phyloP scores from a whole-genome alignment of 371 early-diverging fungal species.

The Mortierella sp. region DNA sequence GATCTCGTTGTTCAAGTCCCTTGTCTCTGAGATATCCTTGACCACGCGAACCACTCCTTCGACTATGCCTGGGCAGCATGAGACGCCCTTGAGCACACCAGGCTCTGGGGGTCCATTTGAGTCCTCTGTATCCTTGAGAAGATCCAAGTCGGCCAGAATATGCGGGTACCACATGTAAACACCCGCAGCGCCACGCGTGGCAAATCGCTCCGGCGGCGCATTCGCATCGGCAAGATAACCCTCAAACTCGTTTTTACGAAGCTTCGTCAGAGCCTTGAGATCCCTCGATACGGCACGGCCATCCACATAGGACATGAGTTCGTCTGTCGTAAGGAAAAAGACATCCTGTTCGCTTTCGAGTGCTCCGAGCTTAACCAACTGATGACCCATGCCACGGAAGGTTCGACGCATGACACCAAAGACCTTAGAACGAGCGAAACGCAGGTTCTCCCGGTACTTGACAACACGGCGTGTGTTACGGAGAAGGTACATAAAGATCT shows the following conservation, averaged over 20 bases:
- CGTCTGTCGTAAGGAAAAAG: constrained; percentile 47
- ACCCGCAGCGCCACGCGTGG: constrained; percentile 51
- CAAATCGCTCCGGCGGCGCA: constrained; percentile 48
- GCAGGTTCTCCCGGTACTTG: constrained; percentile 52
- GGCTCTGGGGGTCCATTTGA: constrained; percentile 52
- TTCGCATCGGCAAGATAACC: constrained; percentile 43
- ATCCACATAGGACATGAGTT: constrained; percentile 47
- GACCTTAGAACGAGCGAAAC: constrained; percentile 52
- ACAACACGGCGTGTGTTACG: constrained; percentile 54
- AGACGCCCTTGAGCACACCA: constrained; percentile 52
- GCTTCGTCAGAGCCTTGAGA: constrained; percentile 42
- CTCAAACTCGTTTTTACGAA: constrained; percentile 45
- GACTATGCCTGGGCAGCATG: constrained; percentile 50
- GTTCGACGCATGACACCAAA: constrained; percentile 54
- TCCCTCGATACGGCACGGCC: constrained; percentile 52
- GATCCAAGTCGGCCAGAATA: constrained; percentile 48
- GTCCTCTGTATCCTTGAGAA: constrained; percentile 52
- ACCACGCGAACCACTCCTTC: constrained; percentile 50
- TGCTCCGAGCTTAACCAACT: constrained; percentile 34
- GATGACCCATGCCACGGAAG: constrained; percentile 52
- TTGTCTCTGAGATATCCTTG: constrained; percentile 49
- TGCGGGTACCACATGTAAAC: constrained; percentile 56
- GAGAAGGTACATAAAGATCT: constrained; percentile 46
- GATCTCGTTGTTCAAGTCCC: constrained; percentile 49
- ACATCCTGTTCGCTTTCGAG: constrained; percentile 44